phyloP scores from a whole-genome alignment of 2,329 filamentous ascomycete species.

The Delphinella strobiligena region DNA sequence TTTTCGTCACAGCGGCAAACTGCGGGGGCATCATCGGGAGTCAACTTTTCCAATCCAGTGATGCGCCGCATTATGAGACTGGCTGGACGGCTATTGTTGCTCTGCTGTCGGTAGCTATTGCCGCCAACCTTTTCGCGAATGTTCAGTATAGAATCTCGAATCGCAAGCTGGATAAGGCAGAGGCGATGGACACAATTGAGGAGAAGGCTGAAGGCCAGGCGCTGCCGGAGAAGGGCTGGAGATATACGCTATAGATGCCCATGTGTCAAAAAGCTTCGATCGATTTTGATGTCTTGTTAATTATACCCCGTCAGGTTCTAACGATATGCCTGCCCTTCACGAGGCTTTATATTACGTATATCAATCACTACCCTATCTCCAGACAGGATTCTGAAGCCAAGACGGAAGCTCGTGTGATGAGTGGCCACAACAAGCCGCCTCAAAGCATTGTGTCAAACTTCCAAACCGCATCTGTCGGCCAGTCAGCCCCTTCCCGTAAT shows the following conservation, averaged over 20 bases:
- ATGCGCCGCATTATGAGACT: conserved; percentile 10
- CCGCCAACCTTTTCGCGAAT: conserved; percentile 8
- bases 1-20: conserved; percentile 15
- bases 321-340: too few species aligned
- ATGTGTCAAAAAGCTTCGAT: neutral
- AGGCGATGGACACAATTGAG: neutral
- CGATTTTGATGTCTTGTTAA: neutral
- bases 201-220: neutral
- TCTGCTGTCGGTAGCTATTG: conserved; percentile 6
- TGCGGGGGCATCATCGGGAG: conserved; percentile 12
- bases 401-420: conserved; percentile 4
- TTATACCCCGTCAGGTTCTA: too few species aligned
- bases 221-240: neutral
- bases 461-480: conserved; percentile 15
- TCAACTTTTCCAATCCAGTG: conserved; percentile 12
- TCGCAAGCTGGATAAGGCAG: neutral
- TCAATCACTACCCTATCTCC: too few species aligned
- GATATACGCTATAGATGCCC: neutral
- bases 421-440: conserved; percentile 11
- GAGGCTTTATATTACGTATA: too few species aligned
- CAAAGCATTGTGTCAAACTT: conserved; percentile 15
- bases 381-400: conserved; percentile 2
- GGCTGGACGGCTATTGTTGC: conserved; percentile 13
- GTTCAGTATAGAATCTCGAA: conserved; percentile 13
- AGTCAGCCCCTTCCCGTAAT: conserved; percentile 25